A percentile compares a stretch with the other conserved stretches of the same genome.
Conservation (phyloP, 768 basidiomycete genomes). For the Lentinula detonsa region DNA sequence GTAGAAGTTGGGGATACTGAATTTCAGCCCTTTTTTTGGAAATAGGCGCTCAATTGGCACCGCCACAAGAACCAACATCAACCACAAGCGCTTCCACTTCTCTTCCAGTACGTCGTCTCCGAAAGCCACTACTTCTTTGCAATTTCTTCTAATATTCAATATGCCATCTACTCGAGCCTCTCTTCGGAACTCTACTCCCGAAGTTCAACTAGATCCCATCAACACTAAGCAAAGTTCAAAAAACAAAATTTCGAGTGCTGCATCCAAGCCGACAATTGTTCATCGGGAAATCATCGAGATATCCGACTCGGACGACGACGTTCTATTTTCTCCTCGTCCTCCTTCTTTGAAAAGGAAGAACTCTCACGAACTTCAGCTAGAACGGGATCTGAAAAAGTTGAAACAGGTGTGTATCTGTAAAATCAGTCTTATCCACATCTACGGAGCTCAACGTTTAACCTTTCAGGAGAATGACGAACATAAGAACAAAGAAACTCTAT, state of each 20-base stretch:
- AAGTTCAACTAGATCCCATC: background rate
- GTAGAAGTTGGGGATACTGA: too few relatives aligned
- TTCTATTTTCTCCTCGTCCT: constrained; percentile 1
- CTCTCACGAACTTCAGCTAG: constrained; percentile 15
- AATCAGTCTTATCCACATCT: background rate
- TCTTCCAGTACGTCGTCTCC: background rate
- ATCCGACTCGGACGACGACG: constrained; percentile 27
- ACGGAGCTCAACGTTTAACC: background rate
- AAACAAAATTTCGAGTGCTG: background rate
- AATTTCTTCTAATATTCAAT: background rate
- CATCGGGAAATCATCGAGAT: constrained; percentile 2
- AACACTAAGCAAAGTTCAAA: background rate
- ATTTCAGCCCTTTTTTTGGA: background rate
- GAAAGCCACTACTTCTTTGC: background rate
- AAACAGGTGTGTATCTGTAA: constrained; percentile 30
- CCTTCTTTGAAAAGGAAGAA: background rate
- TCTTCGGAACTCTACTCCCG: constrained; percentile 7
- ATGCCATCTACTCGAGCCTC: constrained; percentile 26
- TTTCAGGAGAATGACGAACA: background rate
- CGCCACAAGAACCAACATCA: background rate
- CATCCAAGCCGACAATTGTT: background rate
- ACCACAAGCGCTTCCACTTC: background rate
- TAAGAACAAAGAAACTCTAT: background rate
- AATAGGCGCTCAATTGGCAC: background rate
- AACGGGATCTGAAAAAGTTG: constrained; percentile 33